A percentile compares a stretch with the other conserved stretches of the same genome.
phyloP scores from a whole-genome alignment of 1,284 basidiomycete genomes.

The Calocybe gambosa region DNA sequence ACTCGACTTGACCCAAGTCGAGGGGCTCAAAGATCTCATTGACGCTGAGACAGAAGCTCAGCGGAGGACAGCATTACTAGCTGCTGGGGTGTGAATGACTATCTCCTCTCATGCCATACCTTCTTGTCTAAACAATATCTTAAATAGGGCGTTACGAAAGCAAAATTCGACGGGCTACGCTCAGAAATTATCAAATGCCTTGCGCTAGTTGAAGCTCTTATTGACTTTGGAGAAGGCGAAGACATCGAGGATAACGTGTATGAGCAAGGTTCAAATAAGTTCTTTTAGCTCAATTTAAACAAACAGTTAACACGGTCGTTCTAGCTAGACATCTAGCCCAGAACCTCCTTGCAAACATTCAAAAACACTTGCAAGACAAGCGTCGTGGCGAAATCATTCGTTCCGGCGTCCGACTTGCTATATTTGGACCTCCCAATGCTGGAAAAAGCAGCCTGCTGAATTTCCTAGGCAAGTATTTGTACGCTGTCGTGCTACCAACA shows the following conservation, averaged over 20 bases:
- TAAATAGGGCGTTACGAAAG: conserved; percentile 54
- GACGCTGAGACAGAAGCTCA: conserved; percentile 83
- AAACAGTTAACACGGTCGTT: background rate
- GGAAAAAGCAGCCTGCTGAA: conserved; percentile 86
- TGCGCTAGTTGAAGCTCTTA: conserved; percentile 78
- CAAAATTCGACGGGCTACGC: conserved; percentile 59
- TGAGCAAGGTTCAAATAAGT: conserved; percentile 42
- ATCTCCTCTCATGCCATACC: conserved; percentile 2
- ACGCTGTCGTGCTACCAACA: background rate
- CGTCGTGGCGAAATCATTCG: conserved; percentile 77
- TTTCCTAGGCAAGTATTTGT: conserved; percentile 54
- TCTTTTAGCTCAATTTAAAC: background rate
- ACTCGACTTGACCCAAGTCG: conserved; percentile 79
- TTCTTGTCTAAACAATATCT: conserved; percentile 5
- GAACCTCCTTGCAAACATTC: conserved; percentile 44
- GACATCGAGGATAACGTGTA: conserved; percentile 76
- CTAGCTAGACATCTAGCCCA: conserved; percentile 44
- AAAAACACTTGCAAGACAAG: conserved; percentile 55
- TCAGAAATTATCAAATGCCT: conserved; percentile 62
- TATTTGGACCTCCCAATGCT: conserved; percentile 87
- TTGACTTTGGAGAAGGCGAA: conserved; percentile 89
- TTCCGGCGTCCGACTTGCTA: conserved; percentile 75
- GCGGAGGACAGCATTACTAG: conserved; percentile 63
- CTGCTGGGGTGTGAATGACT: conserved; percentile 48
- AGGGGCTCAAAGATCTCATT: conserved; percentile 79